Base-by-base conservation (phyloP, 1,284 basidiomycete species). In the Neolentinus lepideus region DNA sequence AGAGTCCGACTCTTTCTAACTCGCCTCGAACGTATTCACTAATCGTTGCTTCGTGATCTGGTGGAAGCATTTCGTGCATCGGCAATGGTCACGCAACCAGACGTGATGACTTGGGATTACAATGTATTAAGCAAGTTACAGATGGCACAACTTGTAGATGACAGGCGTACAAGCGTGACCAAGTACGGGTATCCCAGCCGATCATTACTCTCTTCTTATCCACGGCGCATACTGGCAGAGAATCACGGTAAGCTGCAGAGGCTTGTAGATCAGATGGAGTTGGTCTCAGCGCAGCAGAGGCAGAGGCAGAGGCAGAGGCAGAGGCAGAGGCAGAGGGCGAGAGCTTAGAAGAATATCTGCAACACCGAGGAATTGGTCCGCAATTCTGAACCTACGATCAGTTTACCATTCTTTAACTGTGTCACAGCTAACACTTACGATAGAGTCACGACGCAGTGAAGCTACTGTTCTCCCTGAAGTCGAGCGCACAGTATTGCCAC, bases 61-160 rank as follows among this genome's bases (percentile, higher is more conserved):
- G 70, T 98, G 96, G 66, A 91, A 96, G 70, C 94, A 98, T 52
- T 83, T 72, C 0, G 88, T 70, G 69, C 94, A 98, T 31, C 94
- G 81, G 66, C 96, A 99, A 66, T 98, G 95, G 66, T 92, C 90
- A 11, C 85, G 75, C 24, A 92, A 70, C 81, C 85, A 91, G 47
- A 87, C 73, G 64, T 87, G 77, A 67, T 90, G 84, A 65, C 86
- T 88, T 25, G n/a, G 3, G 24, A 26, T 6, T 9, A n/a, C n/a
- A 21, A 50, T n/a, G 22, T 50, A 50, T 50, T 50, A 26, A 25
- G 6, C 47, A 21, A n/a, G 14, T 6, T 21, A 11, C 12, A n/a
- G 27, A 10, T 12, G 12, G 22, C 25, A 26, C 47, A 25, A 16
- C 8, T 25, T 16, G 43, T 6, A 46, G 16, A 25, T n/a, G 27